Evolutionary conservation across 2,329 filamentous ascomycete species (phyloP), one percentile per base, ranked within the genome.

Genomic region (Alternaria triticimaculans): DNA sequence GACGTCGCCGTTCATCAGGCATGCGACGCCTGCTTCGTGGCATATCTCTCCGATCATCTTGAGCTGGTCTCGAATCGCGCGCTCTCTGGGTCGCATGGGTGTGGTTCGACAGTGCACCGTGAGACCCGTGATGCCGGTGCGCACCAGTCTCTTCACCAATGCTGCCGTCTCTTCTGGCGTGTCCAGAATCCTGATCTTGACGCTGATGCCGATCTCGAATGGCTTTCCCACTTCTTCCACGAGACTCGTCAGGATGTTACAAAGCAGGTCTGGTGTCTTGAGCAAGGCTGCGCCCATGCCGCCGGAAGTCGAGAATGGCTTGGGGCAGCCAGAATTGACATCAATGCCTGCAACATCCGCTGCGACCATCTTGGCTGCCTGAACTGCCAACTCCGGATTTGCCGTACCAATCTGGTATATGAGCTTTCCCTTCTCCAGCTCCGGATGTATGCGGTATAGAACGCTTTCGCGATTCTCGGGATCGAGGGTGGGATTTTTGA

Each of bases 301-400:
- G 64, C 94, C 94, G 66, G 87, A 88, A 3, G 95, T 97, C 75
- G 92, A 97, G 81, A 99, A 99, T 0, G 95, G 92, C 81, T 99
- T 99, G 1, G 96, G 96, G 77, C 96, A 99, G n/a, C 96, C 96
- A 0, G 96, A 94, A 79, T 99, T 99, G 66, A 99, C 91, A 79
- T 98, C 96, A 72, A 99, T 97, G 64, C 96, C 96, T 0, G 90
- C 90, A 4, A 99, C 96, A 80, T 98, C 93, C 12, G 84, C 87
- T 0, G 94, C 96, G 20, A 99, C 91, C 15, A 97, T 82, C 57
- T 89, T 89, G 3, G 95, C 94, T 1, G 95, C 94, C 78, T 92
- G 83, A 0, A 98, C 94, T 1, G 96, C 96, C 28, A 90, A 87
- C 12, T 91, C 89, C 0, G 96, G 93, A 63, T 92, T 90, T 10